Base-by-base conservation (phyloP, 1,139 yeast species). In the Taphrina deformans region DNA sequence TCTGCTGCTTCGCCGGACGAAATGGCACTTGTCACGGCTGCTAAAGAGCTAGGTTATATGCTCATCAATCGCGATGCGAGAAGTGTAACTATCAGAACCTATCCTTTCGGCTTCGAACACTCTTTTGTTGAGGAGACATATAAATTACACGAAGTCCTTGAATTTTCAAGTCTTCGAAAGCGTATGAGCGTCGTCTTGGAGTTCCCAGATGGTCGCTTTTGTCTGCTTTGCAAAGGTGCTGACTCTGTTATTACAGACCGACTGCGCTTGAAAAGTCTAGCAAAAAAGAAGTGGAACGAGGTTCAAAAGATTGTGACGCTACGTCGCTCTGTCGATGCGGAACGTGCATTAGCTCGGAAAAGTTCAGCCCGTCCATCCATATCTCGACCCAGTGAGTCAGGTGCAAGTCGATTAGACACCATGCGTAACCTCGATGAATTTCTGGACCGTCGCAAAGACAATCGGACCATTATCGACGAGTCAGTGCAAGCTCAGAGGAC, bases 1-100 rank as follows among this genome's bases (percentile, higher is more conserved):
- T 97, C 91, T 73, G 90, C 98, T 0, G 86, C 98, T 0, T 92
- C 98, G 0, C 99, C 99, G 0, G 99, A 93, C 77, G 99, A 93
- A 74, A 76, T 92, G 64, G 99, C 99, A 0, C 79, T 93, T 48
- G 93, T 93, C 1, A 85, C 88, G 66, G 99, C 98, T 0, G 99
- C 99, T 0, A 81, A 96, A 70, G 99, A 93, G 73, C 80, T 93
- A 79, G 99, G 99, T 0, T 95, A 80, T 74, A 86, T 92, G 29
- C 87, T 91, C 7, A 82, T 80, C 68, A 91, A 89, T 67, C 83
- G 89, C 66, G 83, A 83, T 67, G 83, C 84, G 59, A 82, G 81
- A 65, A 75, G 77, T 0, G 75, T 93, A 55, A 83, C 86, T 0
- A 76, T 95, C 18, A 86, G 92, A 70, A 85, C 92, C 0, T 93